These are phyloP conservation scores for Saccharomyces hybrid DNA, from an alignment of 1,139 yeast species.

Conservation along the genomic window DNA sequence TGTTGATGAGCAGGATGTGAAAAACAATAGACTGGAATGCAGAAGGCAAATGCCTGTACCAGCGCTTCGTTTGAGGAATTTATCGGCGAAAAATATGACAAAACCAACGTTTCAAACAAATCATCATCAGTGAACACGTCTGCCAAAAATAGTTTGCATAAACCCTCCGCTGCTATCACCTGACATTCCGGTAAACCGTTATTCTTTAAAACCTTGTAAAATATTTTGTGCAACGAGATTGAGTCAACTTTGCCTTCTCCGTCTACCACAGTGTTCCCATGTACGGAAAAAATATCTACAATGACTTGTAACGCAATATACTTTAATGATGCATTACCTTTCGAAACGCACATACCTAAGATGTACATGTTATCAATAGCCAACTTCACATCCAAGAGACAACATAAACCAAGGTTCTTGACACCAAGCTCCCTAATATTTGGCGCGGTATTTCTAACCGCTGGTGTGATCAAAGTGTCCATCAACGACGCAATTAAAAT, in stretches of 20 bases:
- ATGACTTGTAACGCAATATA: conserved; percentile 60
- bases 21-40: conserved; percentile 84
- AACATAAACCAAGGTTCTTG: conserved; percentile 70
- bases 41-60: conserved; percentile 77
- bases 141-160: conserved; percentile 74
- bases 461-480: conserved; percentile 76
- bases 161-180: conserved; percentile 77
- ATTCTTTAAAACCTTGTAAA: conserved; percentile 57
- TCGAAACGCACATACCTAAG: conserved; percentile 57
- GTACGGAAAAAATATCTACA: conserved; percentile 70
- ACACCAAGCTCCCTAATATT: conserved; percentile 62
- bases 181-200: conserved; percentile 59
- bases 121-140: conserved; percentile 67
- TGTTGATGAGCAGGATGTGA: conserved; percentile 71
- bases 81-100: conserved; percentile 68
- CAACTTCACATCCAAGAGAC: conserved; percentile 58
- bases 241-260: conserved; percentile 59
- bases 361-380: conserved; percentile 56
- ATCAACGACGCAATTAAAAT: conserved; percentile 65
- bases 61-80: conserved; percentile 58
- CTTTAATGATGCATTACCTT: conserved; percentile 51
- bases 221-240: conserved; percentile 53
- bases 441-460: conserved; percentile 56
- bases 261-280: conserved; percentile 64
- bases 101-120: conserved; percentile 60